Evolutionary conservation across 176 grass and related monocot genomes (phyloP).

Genomic region (Cenchrus americanus): DNA sequence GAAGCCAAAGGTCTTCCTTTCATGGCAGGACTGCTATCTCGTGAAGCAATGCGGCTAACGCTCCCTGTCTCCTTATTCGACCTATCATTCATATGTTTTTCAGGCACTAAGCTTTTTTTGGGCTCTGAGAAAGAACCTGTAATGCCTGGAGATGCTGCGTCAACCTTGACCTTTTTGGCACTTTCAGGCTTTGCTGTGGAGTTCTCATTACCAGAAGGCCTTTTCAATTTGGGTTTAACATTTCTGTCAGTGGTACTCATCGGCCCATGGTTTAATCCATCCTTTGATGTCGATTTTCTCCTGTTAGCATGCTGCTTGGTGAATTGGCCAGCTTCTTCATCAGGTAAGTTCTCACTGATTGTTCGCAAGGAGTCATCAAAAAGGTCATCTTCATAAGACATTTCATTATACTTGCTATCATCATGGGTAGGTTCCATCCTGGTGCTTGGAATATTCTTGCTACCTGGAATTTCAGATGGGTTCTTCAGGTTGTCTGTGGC

Average conservation of each 20-base stretch:
- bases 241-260: conserved; percentile 46
- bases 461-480: conserved; percentile 45
- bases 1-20: conserved; percentile 52
- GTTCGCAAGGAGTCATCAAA: conserved; percentile 39
- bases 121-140: conserved; percentile 51
- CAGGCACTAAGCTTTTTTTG: conserved; percentile 45
- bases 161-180: conserved; percentile 74
- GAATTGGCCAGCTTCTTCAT: conserved; percentile 47
- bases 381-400: conserved; percentile 41
- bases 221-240: conserved; percentile 65
- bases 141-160: conserved; percentile 37
- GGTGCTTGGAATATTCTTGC: conserved; percentile 25
- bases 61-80: conserved; percentile 52
- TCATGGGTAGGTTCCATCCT: conserved; percentile 30
- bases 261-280: conserved; percentile 51
- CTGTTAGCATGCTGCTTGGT: conserved; percentile 46
- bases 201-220: conserved; percentile 47
- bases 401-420: conserved; percentile 42
- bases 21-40: conserved; percentile 46
- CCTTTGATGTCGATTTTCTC: conserved; percentile 55
- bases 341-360: conserved; percentile 32
- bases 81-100: conserved; percentile 51
- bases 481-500: conserved; percentile 38
- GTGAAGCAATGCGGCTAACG: conserved; percentile 48
- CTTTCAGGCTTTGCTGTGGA: conserved; percentile 45